Base-by-base conservation (phyloP, 2,329 filamentous ascomycete genomes). In the Orbilia quercus region DNA sequence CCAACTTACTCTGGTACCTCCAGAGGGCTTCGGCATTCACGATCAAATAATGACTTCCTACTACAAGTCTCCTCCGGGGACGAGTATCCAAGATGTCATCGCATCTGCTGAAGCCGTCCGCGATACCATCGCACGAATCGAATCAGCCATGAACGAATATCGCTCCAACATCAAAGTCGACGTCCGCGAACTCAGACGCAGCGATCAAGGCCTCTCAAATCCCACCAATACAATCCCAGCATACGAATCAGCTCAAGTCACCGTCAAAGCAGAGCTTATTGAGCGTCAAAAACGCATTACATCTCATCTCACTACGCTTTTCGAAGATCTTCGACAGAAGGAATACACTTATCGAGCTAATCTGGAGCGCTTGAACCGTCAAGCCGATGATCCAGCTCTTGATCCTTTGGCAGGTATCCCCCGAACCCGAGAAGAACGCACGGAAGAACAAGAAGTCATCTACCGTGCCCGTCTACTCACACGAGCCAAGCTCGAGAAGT, bases 91-190 rank as follows among this genome's bases (percentile, higher is more conserved):
- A 7, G 60, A 73, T 3, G 63, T 59, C 12, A 58, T 73, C 20
- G 34, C 48, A 23, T 73, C 60, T n/a, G 60, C 63, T 18, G 60
- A 62, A 11, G 42, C 47, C 1, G 47, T 73, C 25, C 53, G 69
- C 9, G 54, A 58, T 36, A 20, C 55, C n/a, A 55, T 53, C 28
- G 57, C 55, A 45, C 59, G 69, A 14, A 47, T 73, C n/a, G 60
- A 73, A 28, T 60, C 36, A 1, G 44, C 31, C 2, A 45, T 73
- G 59, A 45, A 48, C 12, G 54, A 60, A 40, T 73, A 73, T 18
- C 53, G 48, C 16, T 23, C 38, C 16, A 66, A 40, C 20, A 47
- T 73, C 45, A 55, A 60, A 9, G 22, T 73, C 1, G 69, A 73
- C 22, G 47, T 20, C 12, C 45, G 53, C 16, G 69, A 65, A 7